Evolutionary conservation across 371 early-diverging fungal genomes (phyloP), one percentile per base, ranked within the genome.

Genomic region (Dinochytrium kinnereticum): DNA sequence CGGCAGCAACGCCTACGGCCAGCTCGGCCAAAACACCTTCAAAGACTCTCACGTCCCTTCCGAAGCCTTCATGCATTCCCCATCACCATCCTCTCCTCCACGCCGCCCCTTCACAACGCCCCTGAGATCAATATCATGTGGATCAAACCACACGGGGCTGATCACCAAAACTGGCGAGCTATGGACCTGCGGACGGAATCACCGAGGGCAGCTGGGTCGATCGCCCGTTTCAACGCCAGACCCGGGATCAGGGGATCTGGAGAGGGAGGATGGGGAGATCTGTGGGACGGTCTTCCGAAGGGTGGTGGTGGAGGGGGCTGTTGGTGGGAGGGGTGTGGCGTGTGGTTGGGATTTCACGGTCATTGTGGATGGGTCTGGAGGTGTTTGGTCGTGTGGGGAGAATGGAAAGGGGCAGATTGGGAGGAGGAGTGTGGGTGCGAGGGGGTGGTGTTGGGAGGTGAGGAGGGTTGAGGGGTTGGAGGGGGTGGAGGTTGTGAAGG

Each of bases 271-370:
- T 44, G 44, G 44, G 44, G 38, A 72, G 70, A 40, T 67, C 31
- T 21, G n/a, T n/a, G 5, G 33, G 17, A 31, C 51, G 1, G 59
- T 21, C 36, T 51, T 19, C 51, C 61, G 7, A 30, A 44, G 49
- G 21, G 21, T 59, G 59, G 59, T 51, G 39, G 17, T 30, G 17
- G 10, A 33, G 51, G 10, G 34, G 40, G 0, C 69, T 69, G 19
- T 57, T 19, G 76, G 88, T 33, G 70, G 75, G 19, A 61, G n/a
- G n/a, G n/a, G 78, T 2, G 85, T 91, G 13, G 81, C 83, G 3
- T 90, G 90, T 75, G 93, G 92, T 3, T 88, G 89, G 78, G 85
- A 91, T 53, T 89, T 89, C 73, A 83, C 83, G 3, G 74, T 90
- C 5, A 84, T 84, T 7, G 34, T 92, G 33, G 81, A 76, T 57